These are phyloP conservation scores for Populus hybrid DNA, from an alignment of 441 rosid species.

Conservation along the genomic window DNA sequence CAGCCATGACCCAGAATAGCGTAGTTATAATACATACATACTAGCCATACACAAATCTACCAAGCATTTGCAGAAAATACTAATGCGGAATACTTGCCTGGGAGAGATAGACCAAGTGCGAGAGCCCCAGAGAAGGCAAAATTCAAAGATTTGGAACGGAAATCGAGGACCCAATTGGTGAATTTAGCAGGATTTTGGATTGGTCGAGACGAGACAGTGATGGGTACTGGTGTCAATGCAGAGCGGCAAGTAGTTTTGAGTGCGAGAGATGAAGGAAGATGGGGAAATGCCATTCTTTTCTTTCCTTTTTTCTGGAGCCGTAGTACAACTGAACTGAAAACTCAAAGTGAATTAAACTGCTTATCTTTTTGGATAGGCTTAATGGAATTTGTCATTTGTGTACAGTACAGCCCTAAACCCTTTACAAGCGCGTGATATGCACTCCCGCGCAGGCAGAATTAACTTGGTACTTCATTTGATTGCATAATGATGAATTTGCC, in stretches of 20 bases:
- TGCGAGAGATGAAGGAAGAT: slow-evolving; percentile 27
- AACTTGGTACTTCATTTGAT: neutral
- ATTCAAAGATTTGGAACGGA: slow-evolving; percentile 53
- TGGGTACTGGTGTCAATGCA: slow-evolving; percentile 13
- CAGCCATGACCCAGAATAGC: neutral
- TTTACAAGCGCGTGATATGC: neutral
- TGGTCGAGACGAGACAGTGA: slow-evolving; percentile 28
- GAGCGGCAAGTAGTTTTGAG: slow-evolving; percentile 25
- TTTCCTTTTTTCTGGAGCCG: slow-evolving; percentile 16
- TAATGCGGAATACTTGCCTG: slow-evolving; percentile 39
- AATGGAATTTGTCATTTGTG: neutral
- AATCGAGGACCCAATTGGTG: slow-evolving; percentile 35
- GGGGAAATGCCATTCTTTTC: slow-evolving; percentile 36
- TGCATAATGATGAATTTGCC: neutral
- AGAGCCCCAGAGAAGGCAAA: slow-evolving; percentile 66
- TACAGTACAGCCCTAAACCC: neutral
- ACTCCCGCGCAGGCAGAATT: neutral
- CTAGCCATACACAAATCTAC: neutral
- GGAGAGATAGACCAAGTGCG: slow-evolving; percentile 53
- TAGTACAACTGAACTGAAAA: neutral
- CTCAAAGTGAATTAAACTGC: slow-evolving; percentile 12
- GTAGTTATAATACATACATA: neutral
- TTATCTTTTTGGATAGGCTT: slow-evolving; percentile 22
- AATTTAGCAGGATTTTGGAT: slow-evolving; percentile 20
- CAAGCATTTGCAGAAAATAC: neutral